These are phyloP conservation scores for Aureobasidium sp. DNA, from an alignment of 2,329 filamentous ascomycete species.

Conservation along the genomic window DNA sequence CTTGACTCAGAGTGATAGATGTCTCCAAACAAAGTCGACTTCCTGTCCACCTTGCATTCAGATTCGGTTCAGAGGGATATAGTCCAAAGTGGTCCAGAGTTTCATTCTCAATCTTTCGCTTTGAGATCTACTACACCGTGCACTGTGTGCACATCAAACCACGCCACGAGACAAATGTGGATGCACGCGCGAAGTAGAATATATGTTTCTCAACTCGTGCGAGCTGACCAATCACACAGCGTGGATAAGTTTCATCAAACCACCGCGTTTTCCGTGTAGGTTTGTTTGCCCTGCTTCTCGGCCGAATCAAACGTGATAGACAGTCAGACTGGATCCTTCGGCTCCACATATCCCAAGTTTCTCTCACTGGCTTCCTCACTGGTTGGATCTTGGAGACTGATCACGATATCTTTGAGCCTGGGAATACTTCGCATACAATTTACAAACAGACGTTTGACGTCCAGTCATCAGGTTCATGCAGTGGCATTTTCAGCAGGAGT, in stretches of 20 bases:
- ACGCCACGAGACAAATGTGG: background rate
- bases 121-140: background rate
- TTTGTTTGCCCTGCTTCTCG: background rate
- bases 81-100: no score
- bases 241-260: background rate
- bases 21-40: background rate
- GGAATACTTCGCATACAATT: background rate
- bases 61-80: no score
- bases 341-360: background rate
- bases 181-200: no score
- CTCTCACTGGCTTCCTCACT: background rate
- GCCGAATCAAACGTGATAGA: background rate
- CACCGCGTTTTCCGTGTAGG: background rate
- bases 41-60: background rate
- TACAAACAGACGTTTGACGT: no score
- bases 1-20: no score
- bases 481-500: conserved; percentile 4
- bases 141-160: background rate
- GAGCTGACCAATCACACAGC: background rate
- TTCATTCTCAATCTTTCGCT: background rate
- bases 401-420: background rate
- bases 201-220: background rate
- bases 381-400: background rate
- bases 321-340: background rate
- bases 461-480: background rate